Percentiles rank a stretch among this genome's conserved stretches.
Evolutionary conservation across 1,139 yeast genomes (phyloP).

Genomic region (Diutina pseudorugosa): DNA sequence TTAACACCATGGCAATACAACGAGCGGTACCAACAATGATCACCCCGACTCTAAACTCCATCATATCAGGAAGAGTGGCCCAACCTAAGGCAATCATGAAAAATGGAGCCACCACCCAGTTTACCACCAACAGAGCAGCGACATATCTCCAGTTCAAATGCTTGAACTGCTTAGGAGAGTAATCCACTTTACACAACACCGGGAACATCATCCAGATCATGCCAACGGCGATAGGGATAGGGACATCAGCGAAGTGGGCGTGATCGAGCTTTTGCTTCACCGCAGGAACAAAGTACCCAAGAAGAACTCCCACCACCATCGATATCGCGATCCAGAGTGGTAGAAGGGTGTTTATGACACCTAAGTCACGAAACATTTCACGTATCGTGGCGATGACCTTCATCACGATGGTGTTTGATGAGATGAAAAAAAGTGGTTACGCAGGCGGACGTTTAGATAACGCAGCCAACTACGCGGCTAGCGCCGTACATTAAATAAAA

Average conservation of each 20-base stretch:
- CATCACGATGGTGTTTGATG: not conserved
- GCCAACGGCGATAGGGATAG: constrained; percentile 40
- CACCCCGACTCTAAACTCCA: constrained; percentile 40
- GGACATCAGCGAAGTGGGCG: constrained; percentile 17
- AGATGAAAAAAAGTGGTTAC: not conserved
- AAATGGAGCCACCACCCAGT: constrained; percentile 49
- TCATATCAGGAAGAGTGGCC: constrained; percentile 36
- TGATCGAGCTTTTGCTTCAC: constrained; percentile 19
- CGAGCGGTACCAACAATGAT: constrained; percentile 50
- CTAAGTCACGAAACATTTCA: not conserved
- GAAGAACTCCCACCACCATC: constrained; percentile 18
- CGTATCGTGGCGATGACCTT: no score
- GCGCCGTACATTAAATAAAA: no score
- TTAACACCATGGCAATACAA: constrained; percentile 52
- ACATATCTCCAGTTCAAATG: constrained; percentile 7
- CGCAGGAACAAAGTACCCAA: constrained; percentile 22
- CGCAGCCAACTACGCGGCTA: no score
- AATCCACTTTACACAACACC: constrained; percentile 38
- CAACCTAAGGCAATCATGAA: constrained; percentile 48
- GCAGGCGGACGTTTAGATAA: not conserved
- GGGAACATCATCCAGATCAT: constrained; percentile 49
- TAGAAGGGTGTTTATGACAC: not conserved
- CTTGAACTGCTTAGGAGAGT: not conserved
- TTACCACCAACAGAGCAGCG: constrained; percentile 28
- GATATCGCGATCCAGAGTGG: constrained; percentile 14